Evolutionary conservation across 495 filamentous ascomycete species (phyloP).

Genomic region (Penicillium robsamsonii): DNA sequence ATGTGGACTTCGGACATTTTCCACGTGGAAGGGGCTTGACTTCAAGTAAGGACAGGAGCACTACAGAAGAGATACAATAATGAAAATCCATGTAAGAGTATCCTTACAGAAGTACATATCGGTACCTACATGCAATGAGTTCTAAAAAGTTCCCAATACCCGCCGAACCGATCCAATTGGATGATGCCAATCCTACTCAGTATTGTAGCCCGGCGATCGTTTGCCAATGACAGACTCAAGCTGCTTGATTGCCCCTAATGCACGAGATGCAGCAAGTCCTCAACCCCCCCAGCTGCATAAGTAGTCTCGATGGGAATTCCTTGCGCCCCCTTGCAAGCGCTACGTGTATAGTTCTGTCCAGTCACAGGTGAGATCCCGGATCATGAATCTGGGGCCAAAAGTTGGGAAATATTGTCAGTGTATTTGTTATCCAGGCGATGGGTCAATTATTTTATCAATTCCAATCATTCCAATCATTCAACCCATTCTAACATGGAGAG

Average conservation of each 20-base stretch:
- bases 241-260: constrained; percentile 1
- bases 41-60: not conserved
- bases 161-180: not conserved
- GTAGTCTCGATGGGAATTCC: constrained; percentile 22
- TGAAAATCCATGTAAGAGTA: not conserved
- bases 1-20: not conserved
- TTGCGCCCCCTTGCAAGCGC: constrained; percentile 21
- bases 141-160: not conserved
- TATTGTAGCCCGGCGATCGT: not conserved
- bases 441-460: not conserved
- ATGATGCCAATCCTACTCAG: not conserved
- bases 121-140: not conserved
- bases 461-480: not conserved
- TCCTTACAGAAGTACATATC: not conserved
- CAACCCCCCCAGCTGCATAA: constrained; percentile 3
- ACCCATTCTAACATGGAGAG: not conserved
- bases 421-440: not conserved
- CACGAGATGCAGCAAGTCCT: constrained; percentile 8
- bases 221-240: constrained; percentile 5
- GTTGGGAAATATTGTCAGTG: not conserved
- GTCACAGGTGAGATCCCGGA: not conserved
- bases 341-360: not conserved
- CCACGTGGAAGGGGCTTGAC: constrained; percentile 3
- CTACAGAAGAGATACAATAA: not conserved
- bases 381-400: not conserved